Evolutionary conservation across 257 asterid species (phyloP), one percentile per base, ranked within the genome.

Genomic region (Nicotiana paniculata): DNA sequence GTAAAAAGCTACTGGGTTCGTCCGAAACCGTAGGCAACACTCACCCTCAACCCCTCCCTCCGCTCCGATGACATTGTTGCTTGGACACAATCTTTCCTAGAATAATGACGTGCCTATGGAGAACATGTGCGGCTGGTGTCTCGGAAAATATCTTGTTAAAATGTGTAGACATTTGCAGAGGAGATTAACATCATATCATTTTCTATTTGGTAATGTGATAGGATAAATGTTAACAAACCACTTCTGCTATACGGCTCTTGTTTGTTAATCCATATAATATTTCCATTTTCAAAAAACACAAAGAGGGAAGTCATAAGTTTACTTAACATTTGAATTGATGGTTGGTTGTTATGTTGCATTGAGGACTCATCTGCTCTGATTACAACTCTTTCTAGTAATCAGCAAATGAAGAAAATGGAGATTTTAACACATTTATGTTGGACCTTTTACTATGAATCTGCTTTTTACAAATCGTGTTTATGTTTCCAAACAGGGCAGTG

Each of bases 401-500:
- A 54, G 68, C 28, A 9, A n/a, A 46, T 26, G 58, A 70, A 26
- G 54, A 21, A 35, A 51, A 21, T 57, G 70, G 21, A 53, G 54
- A 18, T 21, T 9, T 12, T 35, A 39, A 9, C 59, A 12, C 21
- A 54, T 32, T 78, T n/a, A 9, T 55, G 35, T 24, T 51, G 2
- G 59, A 55, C n/a, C 32, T 13, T 72, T 59, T 46, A 46, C 39
- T 24, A 74, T 1, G 24, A 26, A 74, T 80, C 46, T 26, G 4
- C 18, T 51, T 26, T 63, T 15, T 15, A 64, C 35, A 64, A 13
- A 4, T 46, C 61, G 11, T 43, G 51, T 26, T 17, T 68, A 13
- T 17, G 4, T 51, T 48, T 74, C 30, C n/a, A 5, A 78, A 43
- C 92, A 93, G 98, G 91, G 80, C n/a, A 83, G 85, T 21, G 93